A percentile compares a stretch with the other conserved stretches of the same genome.
Conservation (phyloP, 2,329 filamentous ascomycete genomes). For the Emergomyces pasteurianus region DNA sequence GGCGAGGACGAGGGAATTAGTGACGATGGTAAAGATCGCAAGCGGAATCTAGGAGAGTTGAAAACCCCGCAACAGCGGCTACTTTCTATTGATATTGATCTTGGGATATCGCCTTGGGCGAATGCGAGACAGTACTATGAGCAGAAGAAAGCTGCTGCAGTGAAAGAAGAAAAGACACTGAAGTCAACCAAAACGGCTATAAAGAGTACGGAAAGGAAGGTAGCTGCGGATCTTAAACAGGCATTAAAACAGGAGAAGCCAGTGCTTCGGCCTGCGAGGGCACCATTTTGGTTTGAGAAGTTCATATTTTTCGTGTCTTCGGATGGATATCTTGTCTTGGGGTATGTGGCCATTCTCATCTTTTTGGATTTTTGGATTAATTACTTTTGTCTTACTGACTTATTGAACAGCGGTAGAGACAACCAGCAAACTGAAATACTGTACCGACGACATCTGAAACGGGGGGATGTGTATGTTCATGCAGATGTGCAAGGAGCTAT, state of each 20-base stretch:
- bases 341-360: conserved; percentile 24
- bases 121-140: conserved; percentile 91
- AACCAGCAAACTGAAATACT: conserved; percentile 80
- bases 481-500: conserved; percentile 77
- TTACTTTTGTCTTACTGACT: conserved; percentile 1
- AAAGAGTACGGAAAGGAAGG: conserved; percentile 83
- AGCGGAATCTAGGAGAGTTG: conserved; percentile 13
- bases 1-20: conserved; percentile 36
- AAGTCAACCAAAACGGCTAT: conserved; percentile 71
- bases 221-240: conserved; percentile 72
- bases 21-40: conserved; percentile 17
- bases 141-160: conserved; percentile 69
- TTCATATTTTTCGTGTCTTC: conserved; percentile 92
- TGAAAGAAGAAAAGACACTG: conserved; percentile 77
- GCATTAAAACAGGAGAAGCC: conserved; percentile 86
- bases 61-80: conserved; percentile 23
- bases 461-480: conserved; percentile 84
- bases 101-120: conserved; percentile 69
- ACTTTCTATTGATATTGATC: conserved; percentile 71
- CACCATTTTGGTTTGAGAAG: conserved; percentile 92
- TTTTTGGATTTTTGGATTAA: no score
- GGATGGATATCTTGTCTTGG: conserved; percentile 86
- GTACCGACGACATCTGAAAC: conserved; percentile 75
- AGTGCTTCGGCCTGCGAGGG: conserved; percentile 67
- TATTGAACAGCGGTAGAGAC: conserved; percentile 53